Evolutionary conservation across 2,329 filamentous ascomycete species (phyloP).

Genomic region (Epicoccum nigrum): DNA sequence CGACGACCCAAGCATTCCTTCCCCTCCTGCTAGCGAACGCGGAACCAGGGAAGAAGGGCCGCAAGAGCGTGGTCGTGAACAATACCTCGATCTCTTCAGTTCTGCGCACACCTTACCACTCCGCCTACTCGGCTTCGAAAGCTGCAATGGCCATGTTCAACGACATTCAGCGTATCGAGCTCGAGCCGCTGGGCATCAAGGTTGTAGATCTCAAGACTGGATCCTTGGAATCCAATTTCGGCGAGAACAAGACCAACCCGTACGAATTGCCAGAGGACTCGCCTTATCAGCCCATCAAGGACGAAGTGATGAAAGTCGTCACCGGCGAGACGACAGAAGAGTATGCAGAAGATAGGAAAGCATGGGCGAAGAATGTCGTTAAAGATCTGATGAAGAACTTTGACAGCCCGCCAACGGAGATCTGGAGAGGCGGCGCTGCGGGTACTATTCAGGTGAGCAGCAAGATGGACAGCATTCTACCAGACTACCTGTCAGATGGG

Average conservation of each 20-base stretch:
- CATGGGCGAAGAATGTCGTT: slow-evolving; percentile 19
- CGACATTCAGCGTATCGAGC: slow-evolving; percentile 29
- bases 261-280: slow-evolving; percentile 10
- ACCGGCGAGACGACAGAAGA: slow-evolving; percentile 11
- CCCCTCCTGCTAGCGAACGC: slow-evolving; percentile 22
- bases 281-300: slow-evolving; percentile 14
- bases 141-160: slow-evolving; percentile 44
- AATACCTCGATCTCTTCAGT: slow-evolving; percentile 17
- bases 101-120: slow-evolving; percentile 15
- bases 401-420: slow-evolving; percentile 12
- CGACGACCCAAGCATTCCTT: slow-evolving; percentile 48
- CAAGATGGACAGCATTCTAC: slow-evolving; percentile 15
- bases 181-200: slow-evolving; percentile 29
- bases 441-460: slow-evolving; percentile 8
- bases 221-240: slow-evolving; percentile 19
- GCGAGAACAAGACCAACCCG: slow-evolving; percentile 10
- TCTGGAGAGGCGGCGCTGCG: slow-evolving; percentile 17
- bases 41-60: slow-evolving; percentile 3
- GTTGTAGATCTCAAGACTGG: slow-evolving; percentile 31
- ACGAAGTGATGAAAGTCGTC: slow-evolving; percentile 13
- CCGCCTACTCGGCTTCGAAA: slow-evolving; percentile 46
- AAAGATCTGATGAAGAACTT: slow-evolving; percentile 16
- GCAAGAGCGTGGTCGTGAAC: slow-evolving; percentile 14
- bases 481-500: slow-evolving; percentile 12
- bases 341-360: slow-evolving; percentile 14